These are phyloP conservation scores for Theileria orientalis DNA, from an alignment of 169 alveolate genomes.

Conservation along the genomic window DNA sequence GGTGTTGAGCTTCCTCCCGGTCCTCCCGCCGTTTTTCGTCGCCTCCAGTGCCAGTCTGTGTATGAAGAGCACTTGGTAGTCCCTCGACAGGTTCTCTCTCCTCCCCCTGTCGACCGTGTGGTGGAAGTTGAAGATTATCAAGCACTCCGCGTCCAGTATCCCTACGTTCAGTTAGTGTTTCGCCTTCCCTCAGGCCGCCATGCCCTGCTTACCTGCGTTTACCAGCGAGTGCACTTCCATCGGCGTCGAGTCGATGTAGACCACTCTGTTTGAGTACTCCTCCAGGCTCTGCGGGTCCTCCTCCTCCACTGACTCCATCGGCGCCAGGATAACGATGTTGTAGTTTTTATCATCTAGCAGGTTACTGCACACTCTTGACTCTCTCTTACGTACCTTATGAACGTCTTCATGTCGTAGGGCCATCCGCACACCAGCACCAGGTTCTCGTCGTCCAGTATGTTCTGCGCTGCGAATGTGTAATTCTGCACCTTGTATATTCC, in stretches of 20 bases:
- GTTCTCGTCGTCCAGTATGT: slow-evolving; percentile 12
- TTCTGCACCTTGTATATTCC: slow-evolving; percentile 30
- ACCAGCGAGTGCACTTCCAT: slow-evolving; percentile 56
- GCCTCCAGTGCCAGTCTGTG: slow-evolving; percentile 32
- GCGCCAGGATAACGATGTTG: slow-evolving; percentile 65
- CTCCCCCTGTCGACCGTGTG: slow-evolving; percentile 13
- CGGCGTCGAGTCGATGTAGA: slow-evolving; percentile 73
- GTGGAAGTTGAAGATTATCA: slow-evolving; percentile 47
- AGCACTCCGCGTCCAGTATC: slow-evolving; percentile 22
- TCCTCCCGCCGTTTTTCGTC: slow-evolving; percentile 8
- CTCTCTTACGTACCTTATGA: slow-evolving; percentile 45
- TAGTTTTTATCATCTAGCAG: slow-evolving; percentile 44
- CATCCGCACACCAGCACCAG: slow-evolving; percentile 73
- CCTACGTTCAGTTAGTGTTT: slow-evolving; percentile 37
- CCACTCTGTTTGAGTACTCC: slow-evolving; percentile 47
- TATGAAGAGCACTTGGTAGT: slow-evolving; percentile 51
- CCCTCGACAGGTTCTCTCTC: slow-evolving; percentile 40
- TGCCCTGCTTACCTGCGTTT: slow-evolving; percentile 57
- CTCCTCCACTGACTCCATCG: slow-evolving; percentile 55
- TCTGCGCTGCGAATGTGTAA: slow-evolving; percentile 25
- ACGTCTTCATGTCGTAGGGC: slow-evolving; percentile 65
- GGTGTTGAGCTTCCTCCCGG: slow-evolving; percentile 31
- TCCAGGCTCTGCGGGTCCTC: slow-evolving; percentile 40
- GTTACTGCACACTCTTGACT: not conserved
- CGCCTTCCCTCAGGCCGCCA: slow-evolving; percentile 51